Evolutionary conservation across 176 grass and related monocot species (phyloP).

Genomic region (Alloteropsis semialata): DNA sequence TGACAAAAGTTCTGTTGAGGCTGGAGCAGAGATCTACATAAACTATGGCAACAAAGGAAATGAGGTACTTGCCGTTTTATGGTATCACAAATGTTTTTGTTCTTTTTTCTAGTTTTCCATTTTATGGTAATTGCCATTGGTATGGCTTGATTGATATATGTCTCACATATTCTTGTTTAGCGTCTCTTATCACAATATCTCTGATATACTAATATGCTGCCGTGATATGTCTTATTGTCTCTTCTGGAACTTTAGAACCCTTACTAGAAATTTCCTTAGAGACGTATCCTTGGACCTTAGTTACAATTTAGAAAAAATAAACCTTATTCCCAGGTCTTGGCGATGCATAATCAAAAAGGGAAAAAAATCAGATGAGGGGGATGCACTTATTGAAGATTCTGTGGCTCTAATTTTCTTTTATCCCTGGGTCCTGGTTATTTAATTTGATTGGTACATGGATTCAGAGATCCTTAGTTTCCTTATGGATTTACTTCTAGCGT

Average conservation of each 20-base stretch:
- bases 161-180: neutral
- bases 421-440: neutral
- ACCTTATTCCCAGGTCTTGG: neutral
- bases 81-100: neutral
- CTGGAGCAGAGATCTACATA: slow-evolving; percentile 81
- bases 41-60: slow-evolving; percentile 99
- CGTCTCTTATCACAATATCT: neutral
- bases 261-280: slow-evolving; percentile 14
- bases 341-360: neutral
- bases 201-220: neutral
- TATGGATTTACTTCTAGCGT: slow-evolving; percentile 9
- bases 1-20: slow-evolving; percentile 48
- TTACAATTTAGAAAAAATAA: neutral
- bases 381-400: neutral
- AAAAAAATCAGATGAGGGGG: neutral
- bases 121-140: neutral
- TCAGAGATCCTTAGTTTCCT: neutral
- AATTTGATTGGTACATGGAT: neutral
- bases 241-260: neutral
- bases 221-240: neutral
- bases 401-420: neutral
- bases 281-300: neutral
- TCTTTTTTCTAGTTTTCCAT: neutral
- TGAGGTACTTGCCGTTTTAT: slow-evolving; percentile 70
- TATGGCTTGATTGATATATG: neutral